A percentile compares a stretch with the other conserved stretches of the same genome.
Evolutionary conservation across 2,329 filamentous ascomycete genomes (phyloP).

Genomic region (Cercospora brassicicola): DNA sequence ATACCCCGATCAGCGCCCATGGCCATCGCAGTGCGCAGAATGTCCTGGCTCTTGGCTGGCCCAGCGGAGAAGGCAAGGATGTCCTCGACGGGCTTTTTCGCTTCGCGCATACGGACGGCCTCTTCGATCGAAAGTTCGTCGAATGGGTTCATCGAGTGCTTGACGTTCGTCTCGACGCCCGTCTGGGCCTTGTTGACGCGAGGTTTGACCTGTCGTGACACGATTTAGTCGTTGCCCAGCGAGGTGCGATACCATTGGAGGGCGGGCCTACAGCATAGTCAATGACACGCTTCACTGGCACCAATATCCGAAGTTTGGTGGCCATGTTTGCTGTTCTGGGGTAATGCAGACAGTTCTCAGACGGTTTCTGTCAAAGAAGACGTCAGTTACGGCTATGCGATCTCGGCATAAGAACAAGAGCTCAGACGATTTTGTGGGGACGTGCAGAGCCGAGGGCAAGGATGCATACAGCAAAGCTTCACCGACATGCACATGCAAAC

Average conservation of each 20-base stretch:
- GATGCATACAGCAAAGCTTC: not conserved
- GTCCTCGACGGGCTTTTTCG: conserved; percentile 69
- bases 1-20: conserved; percentile 95
- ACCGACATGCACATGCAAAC: conserved; percentile 5
- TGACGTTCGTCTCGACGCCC: conserved; percentile 88
- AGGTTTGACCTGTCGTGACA: conserved; percentile 60
- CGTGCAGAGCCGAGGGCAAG: conserved; percentile 14
- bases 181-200: conserved; percentile 72
- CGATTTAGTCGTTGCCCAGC: conserved; percentile 1
- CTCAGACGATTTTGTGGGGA: conserved; percentile 5
- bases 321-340: conserved; percentile 34
- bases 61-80: conserved; percentile 89
- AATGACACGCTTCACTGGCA: conserved; percentile 59
- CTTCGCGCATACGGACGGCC: conserved; percentile 88
- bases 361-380: conserved; percentile 8
- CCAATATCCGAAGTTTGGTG: conserved; percentile 55
- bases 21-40: conserved; percentile 93
- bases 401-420: conserved; percentile 15
- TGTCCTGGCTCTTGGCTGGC: conserved; percentile 81
- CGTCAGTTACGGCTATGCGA: conserved; percentile 18
- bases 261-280: conserved; percentile 57
- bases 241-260: conserved; percentile 1
- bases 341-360: not conserved
- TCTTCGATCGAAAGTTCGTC: conserved; percentile 98
- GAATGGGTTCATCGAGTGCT: conserved; percentile 98